Conservation (phyloP, 2,329 filamentous ascomycete genomes). For the Davidsoniella neocaledoniae region DNA sequence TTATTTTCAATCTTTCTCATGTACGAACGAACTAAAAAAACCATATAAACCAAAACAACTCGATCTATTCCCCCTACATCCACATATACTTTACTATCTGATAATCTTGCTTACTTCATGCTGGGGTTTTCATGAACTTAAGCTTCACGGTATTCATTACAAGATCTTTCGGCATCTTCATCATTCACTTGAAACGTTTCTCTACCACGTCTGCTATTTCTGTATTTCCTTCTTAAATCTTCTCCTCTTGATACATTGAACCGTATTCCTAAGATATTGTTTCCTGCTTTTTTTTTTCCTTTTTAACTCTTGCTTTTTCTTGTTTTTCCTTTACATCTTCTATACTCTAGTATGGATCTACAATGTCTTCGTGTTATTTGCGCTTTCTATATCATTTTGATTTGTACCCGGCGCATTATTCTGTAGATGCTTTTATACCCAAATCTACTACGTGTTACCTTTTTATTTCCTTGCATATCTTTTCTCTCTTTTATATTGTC, state of each 20-base stretch:
- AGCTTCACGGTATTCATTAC: neutral
- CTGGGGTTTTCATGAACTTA: too few relatives aligned
- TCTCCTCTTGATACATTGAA: neutral
- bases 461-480: too few relatives aligned
- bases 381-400: slow-evolving; percentile 4
- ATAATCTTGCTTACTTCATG: neutral
- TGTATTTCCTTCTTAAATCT: neutral
- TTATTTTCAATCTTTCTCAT: slow-evolving; percentile 3
- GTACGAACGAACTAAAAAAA: slow-evolving; percentile 5
- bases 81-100: neutral
- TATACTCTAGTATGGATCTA: too few relatives aligned
- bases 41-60: neutral
- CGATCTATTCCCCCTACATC: neutral
- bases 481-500: neutral
- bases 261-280: too few relatives aligned
- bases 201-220: too few relatives aligned
- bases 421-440: slow-evolving; percentile 1
- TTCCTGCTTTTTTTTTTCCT: slow-evolving; percentile 11
- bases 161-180: neutral
- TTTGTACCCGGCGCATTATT: slow-evolving; percentile 10
- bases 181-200: neutral
- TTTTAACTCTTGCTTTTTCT: slow-evolving; percentile 5
- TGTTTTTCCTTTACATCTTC: slow-evolving; percentile 7
- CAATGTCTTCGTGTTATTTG: neutral
- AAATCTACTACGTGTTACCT: slow-evolving; percentile 3